These are phyloP conservation scores for Nepenthes gracilis DNA, from an alignment of 148 eudicot species.

Conservation along the genomic window DNA sequence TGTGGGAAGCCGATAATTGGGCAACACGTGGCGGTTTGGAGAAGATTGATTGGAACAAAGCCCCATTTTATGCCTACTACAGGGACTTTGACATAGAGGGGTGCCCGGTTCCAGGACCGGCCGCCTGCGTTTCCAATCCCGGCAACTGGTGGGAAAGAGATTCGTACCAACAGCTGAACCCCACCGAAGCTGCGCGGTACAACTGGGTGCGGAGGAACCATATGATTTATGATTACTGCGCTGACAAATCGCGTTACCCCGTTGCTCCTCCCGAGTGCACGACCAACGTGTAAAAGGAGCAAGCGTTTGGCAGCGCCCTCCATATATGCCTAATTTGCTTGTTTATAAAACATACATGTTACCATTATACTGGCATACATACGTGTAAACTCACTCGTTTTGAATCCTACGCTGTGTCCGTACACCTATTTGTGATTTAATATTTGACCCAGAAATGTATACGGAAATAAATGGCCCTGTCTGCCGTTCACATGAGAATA, in stretches of 20 bases:
- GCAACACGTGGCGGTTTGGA: slow-evolving; percentile 66
- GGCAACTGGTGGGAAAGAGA: slow-evolving; percentile 58
- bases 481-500: too few relatives aligned
- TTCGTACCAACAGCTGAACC: slow-evolving; percentile 29
- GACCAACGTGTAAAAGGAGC: slow-evolving; percentile 14
- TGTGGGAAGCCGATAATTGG: slow-evolving; percentile 77
- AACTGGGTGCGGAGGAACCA: slow-evolving; percentile 58
- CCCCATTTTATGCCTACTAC: slow-evolving; percentile 56
- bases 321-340: too few relatives aligned
- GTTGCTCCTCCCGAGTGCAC: slow-evolving; percentile 48
- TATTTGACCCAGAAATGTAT: too few relatives aligned
- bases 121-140: slow-evolving; percentile 29
- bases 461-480: too few relatives aligned
- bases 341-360: too few relatives aligned
- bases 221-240: slow-evolving; percentile 65
- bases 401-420: too few relatives aligned
- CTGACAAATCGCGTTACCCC: slow-evolving; percentile 43
- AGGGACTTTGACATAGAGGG: slow-evolving; percentile 60
- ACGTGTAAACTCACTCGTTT: too few relatives aligned
- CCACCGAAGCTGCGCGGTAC: slow-evolving; percentile 32
- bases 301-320: too few relatives aligned
- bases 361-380: too few relatives aligned
- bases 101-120: slow-evolving; percentile 45
- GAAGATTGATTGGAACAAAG: slow-evolving; percentile 56
- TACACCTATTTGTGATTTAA: too few relatives aligned